Percentiles rank a stretch among this genome's conserved stretches.
Conservation (phyloP, 1,139 yeast species). For the Sugiyamaella japonica region DNA sequence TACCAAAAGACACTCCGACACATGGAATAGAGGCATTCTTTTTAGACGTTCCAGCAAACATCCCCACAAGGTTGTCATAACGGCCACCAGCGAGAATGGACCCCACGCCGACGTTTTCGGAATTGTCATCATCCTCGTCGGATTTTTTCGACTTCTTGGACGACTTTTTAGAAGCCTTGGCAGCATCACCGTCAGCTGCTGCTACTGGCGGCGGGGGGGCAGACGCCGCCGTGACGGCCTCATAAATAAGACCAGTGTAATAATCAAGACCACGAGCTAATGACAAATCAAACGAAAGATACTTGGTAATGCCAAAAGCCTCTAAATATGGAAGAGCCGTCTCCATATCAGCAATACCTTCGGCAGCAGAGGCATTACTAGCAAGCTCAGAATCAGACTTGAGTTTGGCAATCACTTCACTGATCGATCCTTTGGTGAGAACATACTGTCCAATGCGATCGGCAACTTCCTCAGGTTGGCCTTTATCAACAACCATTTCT, state of each 20-base stretch:
- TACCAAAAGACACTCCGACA: constrained; percentile 95
- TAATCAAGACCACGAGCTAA: constrained; percentile 97
- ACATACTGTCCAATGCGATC: constrained; percentile 91
- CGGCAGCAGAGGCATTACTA: constrained; percentile 67
- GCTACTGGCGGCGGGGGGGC: constrained; percentile 78
- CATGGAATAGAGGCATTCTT: constrained; percentile 83
- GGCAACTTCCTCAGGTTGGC: constrained; percentile 87
- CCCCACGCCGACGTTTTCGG: constrained; percentile 96
- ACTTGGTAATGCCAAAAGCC: constrained; percentile 68
- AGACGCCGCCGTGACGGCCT: constrained; percentile 90
- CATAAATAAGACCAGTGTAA: constrained; percentile 94
- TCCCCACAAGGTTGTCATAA: constrained; percentile 92
- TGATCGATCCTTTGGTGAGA: constrained; percentile 72
- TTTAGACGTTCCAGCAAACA: constrained; percentile 77
- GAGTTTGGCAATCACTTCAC: constrained; percentile 63
- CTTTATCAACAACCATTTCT: constrained; percentile 90
- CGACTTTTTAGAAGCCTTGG: constrained; percentile 44
- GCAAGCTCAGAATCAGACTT: constrained; percentile 57
- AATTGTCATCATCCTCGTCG: constrained; percentile 79
- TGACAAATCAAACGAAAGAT: constrained; percentile 83
- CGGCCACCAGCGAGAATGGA: constrained; percentile 99
- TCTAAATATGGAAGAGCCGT: constrained; percentile 72
- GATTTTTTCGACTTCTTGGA: constrained; percentile 31
- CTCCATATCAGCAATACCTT: constrained; percentile 80
- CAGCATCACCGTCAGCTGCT: constrained; percentile 41